Percentiles rank a stretch among this genome's conserved stretches.
These are phyloP conservation scores for Metarhizium guizhouense DNA, from an alignment of 2,329 filamentous ascomycete genomes.

Conservation along the genomic window DNA sequence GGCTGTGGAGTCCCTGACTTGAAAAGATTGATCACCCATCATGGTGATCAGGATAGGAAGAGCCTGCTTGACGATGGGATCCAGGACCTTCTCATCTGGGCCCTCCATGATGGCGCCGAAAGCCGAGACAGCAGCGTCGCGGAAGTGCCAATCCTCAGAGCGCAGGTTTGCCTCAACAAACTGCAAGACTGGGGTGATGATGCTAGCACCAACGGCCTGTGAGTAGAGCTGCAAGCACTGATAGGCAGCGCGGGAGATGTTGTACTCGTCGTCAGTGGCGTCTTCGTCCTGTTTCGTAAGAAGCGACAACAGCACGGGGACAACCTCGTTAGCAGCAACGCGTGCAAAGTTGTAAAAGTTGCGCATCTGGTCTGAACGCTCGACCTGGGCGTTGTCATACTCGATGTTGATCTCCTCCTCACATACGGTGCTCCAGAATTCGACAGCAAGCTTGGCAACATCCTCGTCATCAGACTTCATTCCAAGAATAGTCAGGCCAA, in stretches of 20 bases:
- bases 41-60: conserved; percentile 80
- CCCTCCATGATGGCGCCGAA: conserved; percentile 99
- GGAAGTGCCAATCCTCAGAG: conserved; percentile 85
- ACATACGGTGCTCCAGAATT: conserved; percentile 99
- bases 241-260: conserved; percentile 88
- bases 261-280: conserved; percentile 94
- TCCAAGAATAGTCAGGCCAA: conserved; percentile 91
- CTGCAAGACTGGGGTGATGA: conserved; percentile 76
- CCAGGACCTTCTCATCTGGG: conserved; percentile 83
- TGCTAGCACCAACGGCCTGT: conserved; percentile 75
- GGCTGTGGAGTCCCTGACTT: conserved; percentile 91
- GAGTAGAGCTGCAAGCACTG: conserved; percentile 94
- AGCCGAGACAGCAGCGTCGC: conserved; percentile 92
- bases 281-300: conserved; percentile 98
- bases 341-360: conserved; percentile 94
- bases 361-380: conserved; percentile 74
- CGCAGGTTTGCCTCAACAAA: conserved; percentile 92
- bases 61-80: conserved; percentile 92
- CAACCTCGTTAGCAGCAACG: conserved; percentile 86
- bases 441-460: conserved; percentile 93
- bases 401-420: conserved; percentile 98
- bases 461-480: conserved; percentile 99
- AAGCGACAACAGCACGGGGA: conserved; percentile 80
- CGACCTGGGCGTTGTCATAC: conserved; percentile 76
- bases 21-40: conserved; percentile 85